Percentiles rank a stretch among this genome's conserved stretches.
These are phyloP conservation scores for Fusarium veterinarium DNA, from an alignment of 2,329 filamentous ascomycete species.

Conservation along the genomic window DNA sequence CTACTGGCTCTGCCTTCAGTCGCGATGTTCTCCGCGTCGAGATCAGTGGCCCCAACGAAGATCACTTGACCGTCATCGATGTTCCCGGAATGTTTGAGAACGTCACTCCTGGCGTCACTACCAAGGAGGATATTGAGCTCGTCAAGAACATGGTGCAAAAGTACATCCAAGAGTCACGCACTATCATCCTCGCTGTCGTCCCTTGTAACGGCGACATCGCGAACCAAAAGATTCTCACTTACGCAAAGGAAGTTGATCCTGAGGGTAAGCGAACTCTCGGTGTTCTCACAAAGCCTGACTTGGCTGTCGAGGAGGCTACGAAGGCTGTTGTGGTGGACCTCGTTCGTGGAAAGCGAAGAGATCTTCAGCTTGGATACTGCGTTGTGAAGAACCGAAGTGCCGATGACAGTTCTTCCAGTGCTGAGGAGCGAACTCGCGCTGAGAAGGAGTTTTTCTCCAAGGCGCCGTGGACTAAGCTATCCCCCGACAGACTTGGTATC, in stretches of 20 bases:
- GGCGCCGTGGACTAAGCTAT: slow-evolving; percentile 50
- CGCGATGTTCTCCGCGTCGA: slow-evolving; percentile 56
- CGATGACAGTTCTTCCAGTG: slow-evolving; percentile 51
- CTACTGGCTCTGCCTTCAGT: slow-evolving; percentile 54
- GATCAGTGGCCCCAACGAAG: slow-evolving; percentile 57
- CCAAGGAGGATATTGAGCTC: slow-evolving; percentile 56
- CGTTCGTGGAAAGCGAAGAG: slow-evolving; percentile 53
- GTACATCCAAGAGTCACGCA: slow-evolving; percentile 59
- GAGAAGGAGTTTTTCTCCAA: slow-evolving; percentile 55
- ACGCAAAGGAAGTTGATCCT: slow-evolving; percentile 53
- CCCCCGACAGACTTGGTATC: slow-evolving; percentile 49
- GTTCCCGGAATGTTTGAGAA: slow-evolving; percentile 64
- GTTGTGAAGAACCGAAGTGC: slow-evolving; percentile 61
- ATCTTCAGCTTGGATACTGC: slow-evolving; percentile 60
- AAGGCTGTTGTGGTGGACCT: slow-evolving; percentile 56
- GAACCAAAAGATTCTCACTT: slow-evolving; percentile 55
- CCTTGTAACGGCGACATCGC: slow-evolving; percentile 55
- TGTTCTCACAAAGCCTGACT: slow-evolving; percentile 70
- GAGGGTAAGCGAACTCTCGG: slow-evolving; percentile 57
- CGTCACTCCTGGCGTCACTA: slow-evolving; percentile 52
- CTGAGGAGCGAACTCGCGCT: slow-evolving; percentile 45
- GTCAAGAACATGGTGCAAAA: slow-evolving; percentile 60
- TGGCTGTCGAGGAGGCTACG: slow-evolving; percentile 57
- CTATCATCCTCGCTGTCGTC: slow-evolving; percentile 62
- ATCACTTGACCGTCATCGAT: slow-evolving; percentile 65